Base-by-base conservation (phyloP, 352 stramenopile genomes). In the Globisporangium splendens region DNA sequence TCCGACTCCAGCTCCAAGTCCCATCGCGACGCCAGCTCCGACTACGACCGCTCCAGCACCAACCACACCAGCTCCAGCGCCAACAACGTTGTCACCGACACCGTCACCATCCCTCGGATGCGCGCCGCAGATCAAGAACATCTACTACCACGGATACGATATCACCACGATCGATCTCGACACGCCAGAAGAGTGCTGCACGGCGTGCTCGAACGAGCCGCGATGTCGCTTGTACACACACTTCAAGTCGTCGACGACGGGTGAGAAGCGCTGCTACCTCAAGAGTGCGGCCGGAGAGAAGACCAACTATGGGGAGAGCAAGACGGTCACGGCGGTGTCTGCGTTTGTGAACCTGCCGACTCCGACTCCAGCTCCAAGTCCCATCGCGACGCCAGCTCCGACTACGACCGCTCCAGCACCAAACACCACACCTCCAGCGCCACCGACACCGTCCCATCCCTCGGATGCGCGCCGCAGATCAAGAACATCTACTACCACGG, bases 401-500 rank as follows among this genome's bases (percentile, higher is more conserved):
- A 31, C 24, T 5, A 31, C 15, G 41, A 20, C 51, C n/a, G 39
- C 52, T 6, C 39, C 41, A 28, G n/a, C 52, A 2, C 52, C 50
- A 18, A 24, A 18, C 17, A 31, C 24, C 3, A 28, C 39, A 15
- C 15, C 21, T 15, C 52, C 52, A 17, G 18, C 52, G 22, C 20
- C 50, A 12, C 33, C 47, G 3, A 21, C 47, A 3, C 46, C 42
- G 14, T 49, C 46, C 51, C 47, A 20, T 18, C 35, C 24, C 41
- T 35, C 31, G 42, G 35, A 1, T 60, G 54, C 18, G 44, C 42
- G 20, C n/a, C 28, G 31, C 54, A 53, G 44, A 31, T 60, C 7
- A 60, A 60, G 15, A 46, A 60, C 8, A 60, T 60, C 33, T 60
- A 60, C 44, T 60, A 47, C 31, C 54, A 60, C 54, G 54, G 54